Base-by-base conservation (phyloP, 768 basidiomycete species). In the Russula brevipes region DNA sequence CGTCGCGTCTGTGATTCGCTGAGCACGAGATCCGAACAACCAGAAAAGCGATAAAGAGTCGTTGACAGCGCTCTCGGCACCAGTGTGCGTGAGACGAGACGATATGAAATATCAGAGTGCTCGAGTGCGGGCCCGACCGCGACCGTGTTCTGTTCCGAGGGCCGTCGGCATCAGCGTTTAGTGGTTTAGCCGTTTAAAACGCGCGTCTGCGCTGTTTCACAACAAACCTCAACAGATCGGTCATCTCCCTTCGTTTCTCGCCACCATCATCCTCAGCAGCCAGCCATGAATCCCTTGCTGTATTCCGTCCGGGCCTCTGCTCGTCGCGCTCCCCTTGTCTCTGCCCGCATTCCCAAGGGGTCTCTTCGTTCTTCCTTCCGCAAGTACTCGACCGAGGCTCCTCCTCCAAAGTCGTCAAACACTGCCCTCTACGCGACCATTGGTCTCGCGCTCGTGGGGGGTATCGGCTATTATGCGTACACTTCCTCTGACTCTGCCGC, bases 401-500 rank as follows among this genome's bases (percentile, higher is more conserved):
- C 81, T 14, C 68, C 71, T 54, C 74, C 78, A 30, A 83, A 83
- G 66, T 80, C 81, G n/a, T 70, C 69, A n/a, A 85, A 81, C 73
- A 79, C 78, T 24, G 77, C 74, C 24, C 78, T 91, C 55, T 86
- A 80, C 71, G 72, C 82, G 45, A 85, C 85, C 54, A 73, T 88
- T 35, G 88, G 84, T 62, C 84, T 80, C 47, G 82, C 77, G 19
- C 79, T 80, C 47, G 79, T 78, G 54, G 85, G 81, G 58, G 87
- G 85, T 49, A 78, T 81, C 11, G 87, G 83, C 54, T 90, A 84
- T 76, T 88, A 85, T 72, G 72, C 80, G 66, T 83, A 79, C 74
- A 75, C 77, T 61, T 79, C 78, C 19, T 72, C 76, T 38, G 80
- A 84, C 54, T 72, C 82, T 55, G 79, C 83, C 14, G 76, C 76